phyloP scores from a whole-genome alignment of 352 stramenopile genomes.

The Elongisporangium anandrum region DNA sequence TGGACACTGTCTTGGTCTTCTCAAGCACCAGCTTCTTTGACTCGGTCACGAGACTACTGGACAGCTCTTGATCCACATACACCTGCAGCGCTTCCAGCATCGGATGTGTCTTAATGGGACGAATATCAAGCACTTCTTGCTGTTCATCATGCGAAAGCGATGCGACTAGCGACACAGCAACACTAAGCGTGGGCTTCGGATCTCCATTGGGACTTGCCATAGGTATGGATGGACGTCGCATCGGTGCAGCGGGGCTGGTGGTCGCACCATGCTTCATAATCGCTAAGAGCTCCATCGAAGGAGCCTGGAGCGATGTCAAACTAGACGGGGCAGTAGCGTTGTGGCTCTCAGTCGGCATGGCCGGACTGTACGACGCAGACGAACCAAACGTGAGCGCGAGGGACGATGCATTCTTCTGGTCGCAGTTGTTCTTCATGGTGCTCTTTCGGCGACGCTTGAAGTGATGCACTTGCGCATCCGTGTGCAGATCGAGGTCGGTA shows the following conservation, averaged over 20 bases:
- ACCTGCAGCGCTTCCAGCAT: conserved; percentile 57
- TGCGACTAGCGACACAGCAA: conserved; percentile 64
- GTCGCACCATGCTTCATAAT: conserved; percentile 4
- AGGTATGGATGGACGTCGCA: neutral
- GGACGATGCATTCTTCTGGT: conserved; percentile 2
- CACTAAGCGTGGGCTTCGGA: conserved; percentile 40
- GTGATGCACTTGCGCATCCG: conserved; percentile 38
- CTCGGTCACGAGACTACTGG: neutral
- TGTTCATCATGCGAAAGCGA: conserved; percentile 70
- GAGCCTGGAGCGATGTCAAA: neutral
- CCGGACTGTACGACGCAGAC: neutral
- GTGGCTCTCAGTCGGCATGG: neutral
- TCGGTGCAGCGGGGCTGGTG: neutral
- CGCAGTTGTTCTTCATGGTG: conserved; percentile 13
- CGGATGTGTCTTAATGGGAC: conserved; percentile 61
- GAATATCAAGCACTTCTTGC: conserved; percentile 53
- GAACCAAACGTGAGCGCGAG: conserved; percentile 31
- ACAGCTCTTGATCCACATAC: conserved; percentile 48
- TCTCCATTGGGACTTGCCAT: conserved; percentile 15
- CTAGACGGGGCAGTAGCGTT: neutral
- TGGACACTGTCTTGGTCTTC: neutral
- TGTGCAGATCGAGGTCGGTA: conserved; percentile 22
- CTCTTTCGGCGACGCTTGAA: conserved; percentile 55
- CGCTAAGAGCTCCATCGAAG: neutral
- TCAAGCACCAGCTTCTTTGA: neutral